phyloP scores from a whole-genome alignment of 306 rosid species.

The Rosa persica region DNA sequence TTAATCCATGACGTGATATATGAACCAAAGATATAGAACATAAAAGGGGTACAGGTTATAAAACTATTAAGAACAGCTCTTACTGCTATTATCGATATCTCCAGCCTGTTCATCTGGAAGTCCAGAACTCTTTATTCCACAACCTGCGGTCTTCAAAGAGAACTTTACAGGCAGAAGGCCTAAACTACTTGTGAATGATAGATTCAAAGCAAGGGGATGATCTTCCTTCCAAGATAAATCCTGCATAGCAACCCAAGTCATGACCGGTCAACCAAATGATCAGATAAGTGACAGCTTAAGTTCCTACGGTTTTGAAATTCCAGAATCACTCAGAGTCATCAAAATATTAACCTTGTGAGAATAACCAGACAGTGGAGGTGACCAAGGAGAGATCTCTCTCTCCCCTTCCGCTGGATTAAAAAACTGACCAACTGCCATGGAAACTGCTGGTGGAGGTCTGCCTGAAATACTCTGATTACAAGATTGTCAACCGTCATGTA shows the following conservation, averaged over 20 bases:
- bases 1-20: background rate
- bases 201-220: slow-evolving; percentile 80
- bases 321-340: slow-evolving; percentile 17
- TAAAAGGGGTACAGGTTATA: slow-evolving; percentile 5
- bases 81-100: slow-evolving; percentile 72
- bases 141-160: slow-evolving; percentile 74
- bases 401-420: slow-evolving; percentile 84
- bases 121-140: slow-evolving; percentile 80
- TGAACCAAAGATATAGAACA: slow-evolving; percentile 20
- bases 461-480: slow-evolving; percentile 90
- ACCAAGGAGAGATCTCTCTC: slow-evolving; percentile 70
- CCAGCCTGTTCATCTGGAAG: slow-evolving; percentile 79
- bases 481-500: slow-evolving; percentile 38
- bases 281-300: slow-evolving; percentile 8
- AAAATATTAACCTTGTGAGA: slow-evolving; percentile 67
- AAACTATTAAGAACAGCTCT: slow-evolving; percentile 28
- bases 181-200: slow-evolving; percentile 76
- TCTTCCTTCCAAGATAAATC: slow-evolving; percentile 76
- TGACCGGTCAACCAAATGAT: slow-evolving; percentile 20
- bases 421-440: slow-evolving; percentile 99
- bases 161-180: slow-evolving; percentile 90
- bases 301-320: background rate
- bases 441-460: slow-evolving; percentile 97
- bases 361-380: slow-evolving; percentile 64
- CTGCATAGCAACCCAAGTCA: slow-evolving; percentile 45